These are phyloP conservation scores for Trametes sanguinea DNA, from an alignment of 768 basidiomycete species.

Conservation along the genomic window DNA sequence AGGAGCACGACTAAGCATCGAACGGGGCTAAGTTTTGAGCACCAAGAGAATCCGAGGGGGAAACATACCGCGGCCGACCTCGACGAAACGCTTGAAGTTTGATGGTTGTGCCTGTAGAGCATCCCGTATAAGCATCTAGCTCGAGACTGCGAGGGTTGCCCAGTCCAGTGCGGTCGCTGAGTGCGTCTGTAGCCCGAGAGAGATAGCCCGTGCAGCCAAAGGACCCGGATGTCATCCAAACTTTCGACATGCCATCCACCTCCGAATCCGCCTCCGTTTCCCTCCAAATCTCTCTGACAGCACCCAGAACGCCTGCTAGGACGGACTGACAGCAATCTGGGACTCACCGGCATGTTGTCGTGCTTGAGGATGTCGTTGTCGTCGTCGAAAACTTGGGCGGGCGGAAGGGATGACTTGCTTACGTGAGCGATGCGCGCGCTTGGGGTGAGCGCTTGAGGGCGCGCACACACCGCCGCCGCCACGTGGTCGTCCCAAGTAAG, in stretches of 20 bases:
- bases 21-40: not conserved
- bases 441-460: conserved; percentile 6
- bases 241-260: conserved; percentile 24
- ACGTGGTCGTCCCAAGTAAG: conserved; percentile 8
- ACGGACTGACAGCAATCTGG: conserved; percentile 16
- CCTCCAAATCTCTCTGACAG: conserved; percentile 2
- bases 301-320: conserved; percentile 6
- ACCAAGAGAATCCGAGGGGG: too few relatives aligned
- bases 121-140: conserved; percentile 4
- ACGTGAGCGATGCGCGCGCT: conserved; percentile 18
- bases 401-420: conserved; percentile 14
- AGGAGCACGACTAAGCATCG: conserved; percentile 79
- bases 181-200: not conserved
- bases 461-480: conserved; percentile 14
- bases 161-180: conserved; percentile 1
- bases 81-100: conserved; percentile 95
- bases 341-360: conserved; percentile 33
- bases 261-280: conserved; percentile 9
- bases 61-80: conserved; percentile 88
- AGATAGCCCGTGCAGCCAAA: conserved; percentile 2
- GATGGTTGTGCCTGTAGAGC: conserved; percentile 43
- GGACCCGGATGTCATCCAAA: conserved; percentile 27
- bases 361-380: conserved; percentile 26
- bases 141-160: not conserved
- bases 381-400: conserved; percentile 20